Percentiles rank a stretch among this genome's conserved stretches.
Conservation (phyloP, 306 rosid species). For the Prunus salicina region DNA sequence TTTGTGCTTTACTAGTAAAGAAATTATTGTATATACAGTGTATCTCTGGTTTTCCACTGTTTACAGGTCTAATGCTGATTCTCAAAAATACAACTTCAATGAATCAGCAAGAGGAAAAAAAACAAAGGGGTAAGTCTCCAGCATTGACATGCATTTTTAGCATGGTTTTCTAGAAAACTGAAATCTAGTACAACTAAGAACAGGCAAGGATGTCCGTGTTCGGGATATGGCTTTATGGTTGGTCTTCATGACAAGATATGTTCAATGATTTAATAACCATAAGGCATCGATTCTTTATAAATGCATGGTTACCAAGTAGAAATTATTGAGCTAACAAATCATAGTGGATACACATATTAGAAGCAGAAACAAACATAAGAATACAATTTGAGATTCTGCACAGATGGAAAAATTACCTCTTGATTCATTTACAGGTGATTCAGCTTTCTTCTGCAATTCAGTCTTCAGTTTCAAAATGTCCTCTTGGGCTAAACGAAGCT, state of each 20-base stretch:
- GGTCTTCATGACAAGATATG: not conserved
- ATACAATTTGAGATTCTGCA: not conserved
- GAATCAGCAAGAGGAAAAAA: not conserved
- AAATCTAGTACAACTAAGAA: constrained; percentile 6
- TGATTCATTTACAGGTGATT: constrained; percentile 28
- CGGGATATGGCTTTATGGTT: not conserved
- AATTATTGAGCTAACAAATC: constrained; percentile 8
- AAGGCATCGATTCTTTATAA: not conserved
- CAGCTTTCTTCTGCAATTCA: constrained; percentile 66
- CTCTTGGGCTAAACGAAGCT: constrained; percentile 90
- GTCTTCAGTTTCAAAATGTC: constrained; percentile 65
- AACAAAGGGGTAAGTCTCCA: not conserved
- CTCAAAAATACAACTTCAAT: constrained; percentile 1
- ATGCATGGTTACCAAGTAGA: not conserved
- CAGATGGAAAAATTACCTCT: constrained; percentile 49
- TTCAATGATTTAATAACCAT: not conserved
- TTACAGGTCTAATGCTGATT: constrained; percentile 4
- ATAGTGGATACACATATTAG: constrained; percentile 13
- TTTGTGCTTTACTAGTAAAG: not conserved
- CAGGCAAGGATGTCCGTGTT: not conserved
- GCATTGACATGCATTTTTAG: not conserved
- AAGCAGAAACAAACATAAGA: constrained; percentile 6
- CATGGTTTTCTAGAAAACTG: not conserved
- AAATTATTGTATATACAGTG: constrained; percentile 2
- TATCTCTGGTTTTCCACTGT: constrained; percentile 7